These are phyloP conservation scores for Fagopyrum homotropicum DNA, from an alignment of 148 eudicot species.

Conservation along the genomic window DNA sequence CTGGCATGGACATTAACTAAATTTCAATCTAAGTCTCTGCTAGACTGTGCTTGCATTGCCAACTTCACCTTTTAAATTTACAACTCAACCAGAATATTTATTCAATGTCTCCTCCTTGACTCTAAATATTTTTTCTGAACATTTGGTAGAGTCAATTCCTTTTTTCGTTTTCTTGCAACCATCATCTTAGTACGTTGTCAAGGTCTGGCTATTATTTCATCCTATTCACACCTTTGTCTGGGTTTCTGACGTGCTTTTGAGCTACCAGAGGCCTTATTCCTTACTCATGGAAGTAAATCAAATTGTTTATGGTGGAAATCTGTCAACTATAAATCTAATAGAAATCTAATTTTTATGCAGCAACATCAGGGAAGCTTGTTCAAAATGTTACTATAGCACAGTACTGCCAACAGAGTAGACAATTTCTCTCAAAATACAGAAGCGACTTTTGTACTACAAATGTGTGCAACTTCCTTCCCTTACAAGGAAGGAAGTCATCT, in stretches of 20 bases:
- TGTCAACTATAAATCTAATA: conserved; percentile 38
- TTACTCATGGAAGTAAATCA: not conserved
- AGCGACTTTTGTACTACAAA: conserved; percentile 48
- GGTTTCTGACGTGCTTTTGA: not conserved
- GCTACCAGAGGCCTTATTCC: not conserved
- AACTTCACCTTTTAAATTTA: not conserved
- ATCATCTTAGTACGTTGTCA: not conserved
- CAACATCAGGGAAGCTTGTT: conserved; percentile 72
- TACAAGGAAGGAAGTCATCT: conserved; percentile 61
- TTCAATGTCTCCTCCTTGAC: not conserved
- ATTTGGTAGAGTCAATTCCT: not conserved
- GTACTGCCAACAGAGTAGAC: conserved; percentile 71
- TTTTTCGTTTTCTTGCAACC: not conserved
- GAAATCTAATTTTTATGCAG: conserved; percentile 72
- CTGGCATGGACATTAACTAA: not conserved
- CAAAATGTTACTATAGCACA: conserved; percentile 70
- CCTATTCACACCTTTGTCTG: not conserved
- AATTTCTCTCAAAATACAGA: conserved; percentile 45
- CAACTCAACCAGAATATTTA: not conserved
- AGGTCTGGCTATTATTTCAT: not conserved
- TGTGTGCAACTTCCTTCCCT: conserved; percentile 58
- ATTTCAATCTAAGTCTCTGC: not conserved
- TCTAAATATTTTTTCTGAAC: not conserved
- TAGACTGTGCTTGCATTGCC: not conserved
- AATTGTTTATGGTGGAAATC: not conserved